These are phyloP conservation scores for Claviceps citrina DNA, from an alignment of 2,329 filamentous ascomycete species.

Conservation along the genomic window DNA sequence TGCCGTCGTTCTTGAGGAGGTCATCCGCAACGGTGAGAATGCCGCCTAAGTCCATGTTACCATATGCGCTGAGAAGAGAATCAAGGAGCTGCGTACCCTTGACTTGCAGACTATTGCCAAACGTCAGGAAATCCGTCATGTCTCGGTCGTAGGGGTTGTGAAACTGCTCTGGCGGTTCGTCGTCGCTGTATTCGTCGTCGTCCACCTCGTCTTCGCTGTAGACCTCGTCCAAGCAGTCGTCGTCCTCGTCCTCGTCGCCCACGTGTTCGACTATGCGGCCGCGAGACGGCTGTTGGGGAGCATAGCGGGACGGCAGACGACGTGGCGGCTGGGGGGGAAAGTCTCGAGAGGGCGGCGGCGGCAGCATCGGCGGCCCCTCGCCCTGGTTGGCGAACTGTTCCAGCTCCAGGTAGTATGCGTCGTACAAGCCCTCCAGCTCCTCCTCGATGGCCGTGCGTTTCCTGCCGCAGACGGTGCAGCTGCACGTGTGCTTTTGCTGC, in stretches of 20 bases:
- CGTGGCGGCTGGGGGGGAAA: conserved; percentile 44
- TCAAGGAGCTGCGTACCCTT: conserved; percentile 49
- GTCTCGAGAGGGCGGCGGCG: conserved; percentile 35
- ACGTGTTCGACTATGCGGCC: conserved; percentile 58
- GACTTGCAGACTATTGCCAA: conserved; percentile 92
- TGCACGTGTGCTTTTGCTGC: conserved; percentile 97
- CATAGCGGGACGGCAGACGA: conserved; percentile 41
- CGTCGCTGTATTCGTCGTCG: conserved; percentile 48
- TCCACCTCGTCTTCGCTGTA: conserved; percentile 38
- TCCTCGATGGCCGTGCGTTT: conserved; percentile 97
- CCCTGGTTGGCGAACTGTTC: conserved; percentile 90
- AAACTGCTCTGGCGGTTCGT: conserved; percentile 53
- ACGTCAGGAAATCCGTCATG: conserved; percentile 83
- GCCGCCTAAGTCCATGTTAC: conserved; percentile 55
- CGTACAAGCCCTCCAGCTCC: conserved; percentile 91
- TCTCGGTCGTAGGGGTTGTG: conserved; percentile 47
- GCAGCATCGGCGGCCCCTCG: conserved; percentile 41
- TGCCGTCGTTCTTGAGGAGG: conserved; percentile 94
- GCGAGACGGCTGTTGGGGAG: conserved; percentile 53
- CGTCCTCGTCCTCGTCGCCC: conserved; percentile 40
- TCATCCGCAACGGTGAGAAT: conserved; percentile 98
- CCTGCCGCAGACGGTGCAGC: conserved; percentile 88
- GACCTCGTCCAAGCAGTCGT: conserved; percentile 35
- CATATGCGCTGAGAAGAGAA: conserved; percentile 28
- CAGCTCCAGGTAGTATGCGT: conserved; percentile 95